A percentile compares a stretch with the other conserved stretches of the same genome.
These are phyloP conservation scores for Tylopilus rubrobrunneus DNA, from an alignment of 768 basidiomycete genomes.

Conservation along the genomic window DNA sequence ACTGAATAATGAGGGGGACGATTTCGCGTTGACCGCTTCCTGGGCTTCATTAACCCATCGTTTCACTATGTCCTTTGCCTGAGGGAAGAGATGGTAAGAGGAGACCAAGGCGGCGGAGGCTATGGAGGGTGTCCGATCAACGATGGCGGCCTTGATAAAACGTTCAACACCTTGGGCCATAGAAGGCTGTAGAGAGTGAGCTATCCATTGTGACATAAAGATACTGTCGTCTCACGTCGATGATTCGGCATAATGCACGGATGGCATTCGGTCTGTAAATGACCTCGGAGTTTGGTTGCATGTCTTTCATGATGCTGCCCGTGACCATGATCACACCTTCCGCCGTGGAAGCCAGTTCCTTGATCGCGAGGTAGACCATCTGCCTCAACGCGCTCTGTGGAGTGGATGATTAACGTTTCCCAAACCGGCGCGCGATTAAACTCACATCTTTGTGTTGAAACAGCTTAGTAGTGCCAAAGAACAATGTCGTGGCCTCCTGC, in stretches of 20 bases:
- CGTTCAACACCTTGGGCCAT: conserved; percentile 98
- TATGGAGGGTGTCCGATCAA: conserved; percentile 93
- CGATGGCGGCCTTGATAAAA: conserved; percentile 99
- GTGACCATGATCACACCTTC: conserved; percentile 99
- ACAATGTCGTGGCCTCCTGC: conserved; percentile 95
- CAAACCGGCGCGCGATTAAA: conserved; percentile 11
- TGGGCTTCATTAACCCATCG: conserved; percentile 99
- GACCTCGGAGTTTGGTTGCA: conserved; percentile 98
- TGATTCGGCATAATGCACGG: conserved; percentile 91
- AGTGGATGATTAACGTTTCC: conserved; percentile 6
- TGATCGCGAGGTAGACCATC: conserved; percentile 98
- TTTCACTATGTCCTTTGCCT: conserved; percentile 92
- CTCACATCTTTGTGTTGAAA: conserved; percentile 99
- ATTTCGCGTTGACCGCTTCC: conserved; percentile 91
- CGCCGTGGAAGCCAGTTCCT: conserved; percentile 91
- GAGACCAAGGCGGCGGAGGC: conserved; percentile 96
- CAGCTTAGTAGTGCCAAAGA: conserved; percentile 98
- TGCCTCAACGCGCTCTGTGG: conserved; percentile 87
- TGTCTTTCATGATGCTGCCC: conserved; percentile 99
- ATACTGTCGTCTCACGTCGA: conserved; percentile 68
- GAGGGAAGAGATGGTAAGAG: conserved; percentile 92
- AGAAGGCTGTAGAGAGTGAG: conserved; percentile 64
- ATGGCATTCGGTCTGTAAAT: conserved; percentile 98
- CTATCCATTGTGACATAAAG: conserved; percentile 34
- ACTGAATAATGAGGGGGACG: conserved; percentile 65